Evolutionary conservation across 768 basidiomycete genomes (phyloP).

Genomic region (Coprinopsis strossmayeri): DNA sequence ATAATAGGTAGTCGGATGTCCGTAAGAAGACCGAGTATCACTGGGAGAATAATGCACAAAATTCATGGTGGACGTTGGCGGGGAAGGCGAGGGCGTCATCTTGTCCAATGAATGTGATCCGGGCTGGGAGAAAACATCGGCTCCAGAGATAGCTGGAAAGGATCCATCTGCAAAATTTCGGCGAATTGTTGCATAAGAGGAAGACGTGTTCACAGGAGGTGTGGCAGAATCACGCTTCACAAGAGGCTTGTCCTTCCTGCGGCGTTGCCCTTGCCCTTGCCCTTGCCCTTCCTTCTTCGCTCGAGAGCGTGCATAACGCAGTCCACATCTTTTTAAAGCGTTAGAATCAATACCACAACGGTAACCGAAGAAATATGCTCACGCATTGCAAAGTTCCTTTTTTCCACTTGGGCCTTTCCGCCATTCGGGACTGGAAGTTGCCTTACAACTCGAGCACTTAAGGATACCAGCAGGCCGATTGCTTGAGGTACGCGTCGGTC

Average conservation of each 20-base stretch:
- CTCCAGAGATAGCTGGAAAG: constrained; percentile 41
- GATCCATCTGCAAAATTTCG: constrained; percentile 44
- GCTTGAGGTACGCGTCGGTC: constrained; percentile 39
- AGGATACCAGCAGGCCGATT: constrained; percentile 69
- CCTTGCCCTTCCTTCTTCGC: constrained; percentile 80
- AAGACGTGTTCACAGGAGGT: constrained; percentile 25
- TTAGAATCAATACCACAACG: constrained; percentile 7
- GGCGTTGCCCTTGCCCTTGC: constrained; percentile 32
- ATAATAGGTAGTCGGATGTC: constrained; percentile 33
- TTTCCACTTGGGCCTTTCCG: constrained; percentile 86
- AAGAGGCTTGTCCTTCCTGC: constrained; percentile 56
- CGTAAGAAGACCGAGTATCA: constrained; percentile 26
- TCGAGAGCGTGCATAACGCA: constrained; percentile 80
- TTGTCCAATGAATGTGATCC: constrained; percentile 29
- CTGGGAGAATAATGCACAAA: constrained; percentile 51
- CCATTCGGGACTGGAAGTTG: constrained; percentile 83
- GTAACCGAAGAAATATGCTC: constrained; percentile 28
- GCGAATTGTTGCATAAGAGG: constrained; percentile 37
- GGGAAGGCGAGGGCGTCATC: constrained; percentile 61
- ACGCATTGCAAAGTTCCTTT: constrained; percentile 93
- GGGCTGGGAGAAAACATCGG: constrained; percentile 47
- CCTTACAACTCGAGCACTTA: constrained; percentile 76
- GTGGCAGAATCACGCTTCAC: constrained; percentile 37
- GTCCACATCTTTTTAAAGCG: constrained; percentile 54
- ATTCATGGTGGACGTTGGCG: constrained; percentile 45